phyloP scores from a whole-genome alignment of 2,329 filamentous ascomycete species.

The Cladophialophora yegresii region DNA sequence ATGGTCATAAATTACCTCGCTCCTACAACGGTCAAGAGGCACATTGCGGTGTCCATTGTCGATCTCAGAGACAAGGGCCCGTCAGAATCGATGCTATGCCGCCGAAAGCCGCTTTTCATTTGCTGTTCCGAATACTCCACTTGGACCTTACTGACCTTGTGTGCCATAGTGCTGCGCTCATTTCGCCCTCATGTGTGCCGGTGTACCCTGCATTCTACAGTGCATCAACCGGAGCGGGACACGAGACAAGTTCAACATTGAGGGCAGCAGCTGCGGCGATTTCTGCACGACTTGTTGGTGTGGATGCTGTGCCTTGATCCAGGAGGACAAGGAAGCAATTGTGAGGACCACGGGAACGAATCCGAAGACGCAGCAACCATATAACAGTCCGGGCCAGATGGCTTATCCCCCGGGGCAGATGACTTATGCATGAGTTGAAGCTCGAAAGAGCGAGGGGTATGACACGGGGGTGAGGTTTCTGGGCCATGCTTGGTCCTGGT shows the following conservation, averaged over 20 bases:
- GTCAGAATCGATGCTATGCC: neutral
- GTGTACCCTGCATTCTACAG: constrained; percentile 47
- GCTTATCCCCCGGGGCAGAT: constrained; percentile 26
- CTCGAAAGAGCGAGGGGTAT: neutral
- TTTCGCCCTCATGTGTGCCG: constrained; percentile 39
- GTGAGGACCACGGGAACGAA: constrained; percentile 34
- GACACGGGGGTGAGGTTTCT: neutral
- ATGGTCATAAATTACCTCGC: neutral
- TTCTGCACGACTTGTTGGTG: constrained; percentile 60
- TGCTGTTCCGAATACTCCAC: neutral
- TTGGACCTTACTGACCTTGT: neutral
- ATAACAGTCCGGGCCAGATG: constrained; percentile 28
- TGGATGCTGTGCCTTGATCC: constrained; percentile 59
- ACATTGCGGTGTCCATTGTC: neutral
- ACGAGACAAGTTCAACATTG: constrained; percentile 57
- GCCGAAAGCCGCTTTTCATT: neutral
- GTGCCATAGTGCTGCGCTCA: constrained; percentile 43
- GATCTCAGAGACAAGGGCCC: neutral
- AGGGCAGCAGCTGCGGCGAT: constrained; percentile 53
- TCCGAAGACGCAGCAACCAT: constrained; percentile 33
- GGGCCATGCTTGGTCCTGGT: neutral
- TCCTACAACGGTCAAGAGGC: neutral
- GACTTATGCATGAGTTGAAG: constrained; percentile 8
- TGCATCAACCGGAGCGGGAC: constrained; percentile 59
- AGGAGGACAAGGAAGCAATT: constrained; percentile 59